Base-by-base conservation (phyloP, 805 yeast species). In the Saccharomycopsis malanga region DNA sequence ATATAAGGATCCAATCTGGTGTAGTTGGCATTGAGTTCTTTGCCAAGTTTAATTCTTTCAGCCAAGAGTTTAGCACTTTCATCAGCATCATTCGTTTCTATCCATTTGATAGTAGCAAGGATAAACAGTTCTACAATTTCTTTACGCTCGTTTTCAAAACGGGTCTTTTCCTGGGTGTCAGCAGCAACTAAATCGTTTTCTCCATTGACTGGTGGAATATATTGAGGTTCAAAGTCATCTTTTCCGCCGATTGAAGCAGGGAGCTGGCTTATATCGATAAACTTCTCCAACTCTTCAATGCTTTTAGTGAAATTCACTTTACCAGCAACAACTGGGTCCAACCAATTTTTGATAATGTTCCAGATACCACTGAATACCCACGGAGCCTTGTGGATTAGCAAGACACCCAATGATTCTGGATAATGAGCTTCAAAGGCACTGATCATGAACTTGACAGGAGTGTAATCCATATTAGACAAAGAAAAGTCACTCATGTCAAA, bases 341-440 rank as follows among this genome's bases (percentile, higher is more conserved):
- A 71, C 98, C 97, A 91, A 57, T 82, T 81, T 64, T 87, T 87
- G 57, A 93, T 79, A 56, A 91, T 77, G 56, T 81, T 83, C 98
- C 98, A 93, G 50, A 91, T 86, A 21, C 96, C 91, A 44, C 85
- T 79, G 68, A 93, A 93, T 46, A 93, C 78, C 98, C 97, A 88
- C 23, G 98, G 98, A 0, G 98, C 97, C 57, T 85, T 84, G 68
- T 87, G 95, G 52, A 93, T 83, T 55, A 87, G 74, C 45, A 93
- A 68, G 47, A 76, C 77, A 15, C 96, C 96, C 51, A 93, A 73
- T 35, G 87, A 82, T 66, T 93, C 98, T 1, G 98, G 98, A 63
- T 91, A 93, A 61, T 91, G 96, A 0, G 95, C 95, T 70, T 93
- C 98, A 64, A 93, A 88, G 52, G 89, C 83, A 46, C 79, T 76